Base-by-base conservation (phyloP, 2,329 filamentous ascomycete species). In the Pseudogymnoascus sp. region DNA sequence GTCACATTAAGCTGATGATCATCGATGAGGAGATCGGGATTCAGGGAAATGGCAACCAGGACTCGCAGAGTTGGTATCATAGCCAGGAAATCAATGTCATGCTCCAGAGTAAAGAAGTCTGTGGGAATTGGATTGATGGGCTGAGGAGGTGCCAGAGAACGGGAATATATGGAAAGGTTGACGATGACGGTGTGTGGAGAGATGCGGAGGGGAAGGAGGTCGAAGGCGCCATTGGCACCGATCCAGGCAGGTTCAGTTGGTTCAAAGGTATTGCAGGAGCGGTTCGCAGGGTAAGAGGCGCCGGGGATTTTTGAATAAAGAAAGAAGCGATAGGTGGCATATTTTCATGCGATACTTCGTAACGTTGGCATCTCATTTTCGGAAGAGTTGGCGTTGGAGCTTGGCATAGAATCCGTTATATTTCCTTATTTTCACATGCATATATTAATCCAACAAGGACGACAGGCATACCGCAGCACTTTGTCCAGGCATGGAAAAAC, bases 31-130 rank as follows among this genome's bases (percentile, higher is more conserved):
- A 76, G 21, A 80, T 93, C 37, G 89, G 82, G 2, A 85, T 92
- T 37, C 82, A 89, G 72, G 90, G 89, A 3, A 90, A 84, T 66
- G 89, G 89, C 0, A 93, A 92, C 69, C 87, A 92, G 71, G 90
- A 93, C 68, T 92, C 89, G 1, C 90, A 93, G 73, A 85, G 81
- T 19, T 92, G 88, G 85, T 92, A 81, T 67, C 89, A 93, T 70
- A 86, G 82, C 62, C 88, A 92, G 72, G 90, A 93, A 72, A 81
- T 89, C 62, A 92, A 93, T 67, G 73, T 92, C 23, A 84, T 93
- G 81, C 74, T 92, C 5, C 89, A 93, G 65, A 87, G 82, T 19
- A 68, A 72, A 0, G 72, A 78, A 1, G 76, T 92, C 0, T 91
- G 89, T 67, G 71, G 70, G 31, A 78, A 77, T 35, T 91, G 88